phyloP scores from a whole-genome alignment of 177 flowering plant genomes.

The Vitis hybrid region DNA sequence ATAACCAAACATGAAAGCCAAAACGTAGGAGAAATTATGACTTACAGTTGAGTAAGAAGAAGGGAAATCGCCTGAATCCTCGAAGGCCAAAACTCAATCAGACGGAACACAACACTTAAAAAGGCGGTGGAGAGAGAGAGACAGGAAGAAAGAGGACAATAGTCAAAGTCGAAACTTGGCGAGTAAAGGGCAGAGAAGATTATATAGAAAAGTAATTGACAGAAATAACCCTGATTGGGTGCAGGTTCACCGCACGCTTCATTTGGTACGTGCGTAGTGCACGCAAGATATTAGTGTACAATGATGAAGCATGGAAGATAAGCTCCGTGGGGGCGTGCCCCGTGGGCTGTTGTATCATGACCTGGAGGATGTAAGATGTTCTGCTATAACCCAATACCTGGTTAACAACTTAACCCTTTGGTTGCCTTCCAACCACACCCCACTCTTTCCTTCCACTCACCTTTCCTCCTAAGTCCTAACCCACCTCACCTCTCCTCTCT shows the following conservation, averaged over 20 bases:
- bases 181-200: constrained; percentile 18
- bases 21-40: neutral
- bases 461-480: too few species aligned
- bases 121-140: constrained; percentile 13
- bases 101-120: constrained; percentile 7
- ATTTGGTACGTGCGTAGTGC: constrained; percentile 28
- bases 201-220: constrained; percentile 39
- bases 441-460: too few species aligned
- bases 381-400: too few species aligned
- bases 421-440: too few species aligned
- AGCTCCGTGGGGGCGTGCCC: constrained; percentile 13
- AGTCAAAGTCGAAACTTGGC: constrained; percentile 22
- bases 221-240: constrained; percentile 22
- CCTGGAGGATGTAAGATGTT: neutral
- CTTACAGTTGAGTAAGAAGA: constrained; percentile 5
- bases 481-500: too few species aligned
- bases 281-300: constrained; percentile 33
- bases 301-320: constrained; percentile 26
- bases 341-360: constrained; percentile 17
- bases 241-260: neutral
- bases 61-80: neutral
- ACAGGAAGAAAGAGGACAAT: neutral
- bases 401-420: too few species aligned
- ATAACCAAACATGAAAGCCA: too few species aligned
- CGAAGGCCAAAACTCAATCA: neutral